Base-by-base conservation (phyloP, 805 yeast species). In the Cephaloascus fragrans region DNA sequence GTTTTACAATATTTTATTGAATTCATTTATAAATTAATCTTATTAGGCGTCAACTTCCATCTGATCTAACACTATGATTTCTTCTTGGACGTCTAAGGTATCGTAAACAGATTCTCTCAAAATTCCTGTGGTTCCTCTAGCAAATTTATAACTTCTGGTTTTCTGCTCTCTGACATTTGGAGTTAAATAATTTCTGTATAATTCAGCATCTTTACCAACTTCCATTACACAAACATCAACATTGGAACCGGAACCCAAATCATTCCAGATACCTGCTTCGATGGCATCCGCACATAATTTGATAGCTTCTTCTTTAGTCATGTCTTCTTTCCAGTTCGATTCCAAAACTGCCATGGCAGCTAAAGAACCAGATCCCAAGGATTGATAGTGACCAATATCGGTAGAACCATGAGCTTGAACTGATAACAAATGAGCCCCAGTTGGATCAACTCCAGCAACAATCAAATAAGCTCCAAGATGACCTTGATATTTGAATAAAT, bases 301-400 rank as follows among this genome's bases (percentile, higher is more conserved):
- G 66, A 88, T 78, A n/a, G 97, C 97, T 58, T 87, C 95, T 36
- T 88, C 95, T 57, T 70, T 83, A 18, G 80, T 72, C 67, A 93
- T 62, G 47, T 75, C 85, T 47, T 75, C 78, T 53, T 73, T 77
- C 95, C 95, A 93, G 46, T 80, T 72, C 32, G 90, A 75, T 64
- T 93, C 98, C 50, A 93, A 69, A 15, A 93, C 93, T 3, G 97
- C 96, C 95, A 93, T 90, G 6, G 98, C 98, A 4, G 98, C 97
- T 59, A 93, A 72, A 17, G 97, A 88, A 45, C 98, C 98, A 3
- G 97, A 88, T 10, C 98, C 98, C 47, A 93, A 69, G 5, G 97
- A 80, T 61, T 82, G 84, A 61, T 88, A 93, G 52, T 78, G 85
- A 5, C 97, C 97, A 44, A 90, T 83, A 61, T 93, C 98, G 12